Conservation (phyloP, 176 grass and related monocot species). For the Eremochloa ophiuroides region DNA sequence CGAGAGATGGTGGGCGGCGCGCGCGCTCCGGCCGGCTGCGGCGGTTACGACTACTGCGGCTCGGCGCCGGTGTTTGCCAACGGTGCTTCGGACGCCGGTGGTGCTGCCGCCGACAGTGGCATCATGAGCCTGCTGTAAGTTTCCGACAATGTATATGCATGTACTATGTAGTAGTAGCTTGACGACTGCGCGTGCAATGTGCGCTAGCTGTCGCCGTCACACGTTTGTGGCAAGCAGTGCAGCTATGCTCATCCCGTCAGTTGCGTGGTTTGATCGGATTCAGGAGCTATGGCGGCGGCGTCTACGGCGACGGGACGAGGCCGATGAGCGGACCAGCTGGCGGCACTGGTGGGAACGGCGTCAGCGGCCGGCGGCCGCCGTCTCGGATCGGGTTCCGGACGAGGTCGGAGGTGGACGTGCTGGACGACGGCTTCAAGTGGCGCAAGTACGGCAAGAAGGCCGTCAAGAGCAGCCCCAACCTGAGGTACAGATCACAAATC, state of each 20-base stretch:
- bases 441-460: conserved; percentile 97
- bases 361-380: background rate
- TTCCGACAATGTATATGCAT: too few species aligned
- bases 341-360: background rate
- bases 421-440: conserved; percentile 98
- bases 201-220: background rate
- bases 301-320: background rate
- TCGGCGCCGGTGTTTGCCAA: background rate
- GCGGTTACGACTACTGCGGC: background rate
- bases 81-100: background rate
- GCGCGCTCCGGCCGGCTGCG: background rate
- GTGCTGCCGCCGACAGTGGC: background rate
- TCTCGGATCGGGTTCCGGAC: conserved; percentile 81
- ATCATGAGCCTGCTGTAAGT: background rate
- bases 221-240: background rate
- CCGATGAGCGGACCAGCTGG: background rate
- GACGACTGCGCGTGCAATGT: background rate
- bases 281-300: background rate
- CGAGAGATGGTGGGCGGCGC: background rate
- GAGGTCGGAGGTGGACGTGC: conserved; percentile 69
- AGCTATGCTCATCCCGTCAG: background rate
- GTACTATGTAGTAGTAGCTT: too few species aligned
- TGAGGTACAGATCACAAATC: conserved; percentile 37
- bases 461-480: conserved; percentile 96
- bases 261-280: background rate